Base-by-base conservation (phyloP, 257 asterid species). In the Echites panduratus region DNA sequence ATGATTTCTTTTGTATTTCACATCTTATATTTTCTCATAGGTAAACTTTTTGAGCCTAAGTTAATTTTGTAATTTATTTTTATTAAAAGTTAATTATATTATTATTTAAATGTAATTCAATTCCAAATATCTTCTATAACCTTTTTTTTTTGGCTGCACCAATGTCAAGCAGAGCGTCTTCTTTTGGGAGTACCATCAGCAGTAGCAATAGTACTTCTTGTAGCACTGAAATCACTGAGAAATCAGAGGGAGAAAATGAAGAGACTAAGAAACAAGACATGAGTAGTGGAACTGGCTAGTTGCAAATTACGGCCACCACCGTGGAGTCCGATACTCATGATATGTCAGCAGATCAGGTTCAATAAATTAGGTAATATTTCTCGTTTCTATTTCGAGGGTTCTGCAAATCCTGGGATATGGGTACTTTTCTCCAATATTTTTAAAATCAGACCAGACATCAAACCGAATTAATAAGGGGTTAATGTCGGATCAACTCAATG, bases 81-180 rank as follows among this genome's bases (percentile, higher is more conserved):
- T n/a, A n/a, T n/a, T n/a, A n/a, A n/a, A n/a, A n/a, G n/a, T n/a
- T n/a, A n/a, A n/a, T n/a, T n/a, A n/a, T n/a, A n/a, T n/a, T n/a
- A n/a, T n/a, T n/a, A n/a, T n/a, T n/a, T n/a, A n/a, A n/a, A n/a
- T n/a, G n/a, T n/a, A n/a, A n/a, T n/a, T n/a, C n/a, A n/a, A n/a
- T n/a, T n/a, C n/a, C n/a, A n/a, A n/a, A n/a, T n/a, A n/a, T n/a
- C n/a, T n/a, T n/a, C n/a, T n/a, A n/a, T n/a, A n/a, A n/a, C n/a
- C n/a, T n/a, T n/a, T n/a, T n/a, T n/a, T n/a, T n/a, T n/a, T n/a
- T 94, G 68, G 99, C 97, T 5, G 91, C 96, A 16, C 96, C 93
- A 38, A 82, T 88, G 85, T 84, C 87, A 16, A 87, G 92, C 38
- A 59, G 96, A 54, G 86, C 89, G 9, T 82, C 94, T 12, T 87